Evolutionary conservation across 352 stramenopile species (phyloP).

Genomic region (Phytophthora pistaciae): DNA sequence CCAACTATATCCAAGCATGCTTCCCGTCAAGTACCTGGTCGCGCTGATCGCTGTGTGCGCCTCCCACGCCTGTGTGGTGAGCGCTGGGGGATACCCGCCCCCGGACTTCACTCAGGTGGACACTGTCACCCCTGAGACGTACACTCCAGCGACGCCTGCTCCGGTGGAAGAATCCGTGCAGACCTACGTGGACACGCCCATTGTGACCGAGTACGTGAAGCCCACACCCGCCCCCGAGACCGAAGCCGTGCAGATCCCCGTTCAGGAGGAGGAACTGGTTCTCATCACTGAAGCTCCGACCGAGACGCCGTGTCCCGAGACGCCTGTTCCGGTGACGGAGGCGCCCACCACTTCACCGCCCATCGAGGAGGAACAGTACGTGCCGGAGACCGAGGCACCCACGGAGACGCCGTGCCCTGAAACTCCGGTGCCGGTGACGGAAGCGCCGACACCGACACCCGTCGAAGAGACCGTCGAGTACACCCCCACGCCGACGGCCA

Average conservation of each 20-base stretch:
- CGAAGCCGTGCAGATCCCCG: not conserved
- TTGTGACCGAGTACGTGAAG: conserved; percentile 7
- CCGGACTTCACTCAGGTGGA: conserved; percentile 14
- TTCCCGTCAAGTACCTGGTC: conserved; percentile 43
- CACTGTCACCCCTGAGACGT: not conserved
- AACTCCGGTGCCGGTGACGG: conserved; percentile 1
- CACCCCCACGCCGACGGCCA: conserved; percentile 8
- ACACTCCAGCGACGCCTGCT: not conserved
- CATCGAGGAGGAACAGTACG: not conserved
- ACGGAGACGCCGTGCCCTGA: conserved; percentile 9
- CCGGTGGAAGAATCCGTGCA: not conserved
- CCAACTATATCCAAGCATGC: conserved; percentile 18
- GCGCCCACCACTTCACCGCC: not conserved
- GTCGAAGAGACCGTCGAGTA: conserved; percentile 5
- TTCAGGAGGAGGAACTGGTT: conserved; percentile 6
- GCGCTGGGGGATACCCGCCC: conserved; percentile 23
- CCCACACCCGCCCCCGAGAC: not conserved
- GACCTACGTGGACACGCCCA: not conserved
- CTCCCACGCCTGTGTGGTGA: conserved; percentile 30
- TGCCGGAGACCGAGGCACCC: not conserved
- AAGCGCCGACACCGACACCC: conserved; percentile 8
- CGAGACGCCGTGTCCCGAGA: conserved; percentile 1
- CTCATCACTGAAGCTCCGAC: conserved; percentile 6
- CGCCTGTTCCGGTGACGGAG: conserved; percentile 3
- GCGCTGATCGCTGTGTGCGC: conserved; percentile 31